A percentile compares a stretch with the other conserved stretches of the same genome.
These are phyloP conservation scores for Prunus salicina DNA, from an alignment of 306 rosid species.

Conservation along the genomic window DNA sequence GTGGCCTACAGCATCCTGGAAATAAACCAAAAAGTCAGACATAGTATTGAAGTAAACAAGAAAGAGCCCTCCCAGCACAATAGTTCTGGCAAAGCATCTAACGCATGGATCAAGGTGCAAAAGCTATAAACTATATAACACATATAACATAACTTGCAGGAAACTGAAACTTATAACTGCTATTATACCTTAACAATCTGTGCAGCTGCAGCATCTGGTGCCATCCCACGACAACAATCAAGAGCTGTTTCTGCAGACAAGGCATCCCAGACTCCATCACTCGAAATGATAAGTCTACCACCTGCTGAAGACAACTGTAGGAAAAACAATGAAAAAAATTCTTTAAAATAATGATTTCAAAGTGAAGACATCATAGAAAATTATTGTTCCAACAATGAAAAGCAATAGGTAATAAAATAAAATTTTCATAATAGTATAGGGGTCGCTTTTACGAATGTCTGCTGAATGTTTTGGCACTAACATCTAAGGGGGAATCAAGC, in stretches of 20 bases:
- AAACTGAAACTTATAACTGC: conserved; percentile 15
- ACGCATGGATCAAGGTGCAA: conserved; percentile 12
- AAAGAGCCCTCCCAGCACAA: conserved; percentile 5
- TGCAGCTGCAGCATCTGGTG: conserved; percentile 77
- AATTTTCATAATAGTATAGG: not conserved
- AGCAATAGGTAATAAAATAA: not conserved
- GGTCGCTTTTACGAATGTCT: not conserved
- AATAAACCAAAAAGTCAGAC: conserved; percentile 20
- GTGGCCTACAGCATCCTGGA: conserved; percentile 85
- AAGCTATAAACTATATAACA: conserved; percentile 7
- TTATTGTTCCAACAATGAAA: not conserved
- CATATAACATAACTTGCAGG: conserved; percentile 15
- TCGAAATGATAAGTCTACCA: conserved; percentile 91
- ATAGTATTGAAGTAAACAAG: conserved; percentile 1
- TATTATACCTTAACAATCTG: conserved; percentile 80
- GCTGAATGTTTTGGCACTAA: not conserved
- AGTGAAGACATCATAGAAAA: not conserved
- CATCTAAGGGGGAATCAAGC: not conserved
- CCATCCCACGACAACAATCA: conserved; percentile 89
- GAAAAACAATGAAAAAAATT: conserved; percentile 3
- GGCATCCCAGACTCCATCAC: conserved; percentile 99
- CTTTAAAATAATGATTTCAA: not conserved
- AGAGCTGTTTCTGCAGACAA: conserved; percentile 72
- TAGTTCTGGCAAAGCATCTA: conserved; percentile 18
- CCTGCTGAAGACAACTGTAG: conserved; percentile 85